phyloP scores from a whole-genome alignment of 225 moss, liverwort and hornwort genomes.

The Lunularia cruciata region DNA sequence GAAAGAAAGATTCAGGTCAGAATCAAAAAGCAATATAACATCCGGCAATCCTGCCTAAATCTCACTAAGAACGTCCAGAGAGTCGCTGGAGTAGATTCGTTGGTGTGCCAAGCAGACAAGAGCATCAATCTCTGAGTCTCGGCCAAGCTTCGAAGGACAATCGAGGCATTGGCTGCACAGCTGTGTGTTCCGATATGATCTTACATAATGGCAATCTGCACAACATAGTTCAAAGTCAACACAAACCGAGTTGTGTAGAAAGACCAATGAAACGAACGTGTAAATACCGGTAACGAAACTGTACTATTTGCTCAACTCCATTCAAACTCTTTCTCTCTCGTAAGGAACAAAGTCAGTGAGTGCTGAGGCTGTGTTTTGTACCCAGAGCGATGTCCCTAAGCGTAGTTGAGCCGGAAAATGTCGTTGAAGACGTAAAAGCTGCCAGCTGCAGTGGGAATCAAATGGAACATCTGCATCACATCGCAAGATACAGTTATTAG shows the following conservation, averaged over 20 bases:
- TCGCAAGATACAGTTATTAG: too few species aligned
- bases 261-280: not conserved
- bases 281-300: too few species aligned
- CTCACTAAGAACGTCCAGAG: constrained; percentile 24
- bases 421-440: constrained; percentile 83
- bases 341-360: not conserved
- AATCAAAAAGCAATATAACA: constrained; percentile 14
- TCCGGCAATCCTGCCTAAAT: constrained; percentile 23
- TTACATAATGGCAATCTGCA: constrained; percentile 17
- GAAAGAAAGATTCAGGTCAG: constrained; percentile 9
- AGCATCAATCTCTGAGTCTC: constrained; percentile 13
- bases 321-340: too few species aligned
- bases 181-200: constrained; percentile 16
- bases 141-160: constrained; percentile 9
- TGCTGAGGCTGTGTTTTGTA: not conserved
- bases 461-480: constrained; percentile 77
- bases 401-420: constrained; percentile 82
- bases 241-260: not conserved
- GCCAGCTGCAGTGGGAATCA: constrained; percentile 54
- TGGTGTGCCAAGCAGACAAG: constrained; percentile 16
- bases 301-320: too few species aligned
- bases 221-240: not conserved
- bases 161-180: constrained; percentile 15
- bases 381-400: constrained; percentile 32
- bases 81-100: constrained; percentile 27